Percentiles rank a stretch among this genome's conserved stretches.
Conservation (phyloP, 257 asterid species). For the Rhazya stricta region DNA sequence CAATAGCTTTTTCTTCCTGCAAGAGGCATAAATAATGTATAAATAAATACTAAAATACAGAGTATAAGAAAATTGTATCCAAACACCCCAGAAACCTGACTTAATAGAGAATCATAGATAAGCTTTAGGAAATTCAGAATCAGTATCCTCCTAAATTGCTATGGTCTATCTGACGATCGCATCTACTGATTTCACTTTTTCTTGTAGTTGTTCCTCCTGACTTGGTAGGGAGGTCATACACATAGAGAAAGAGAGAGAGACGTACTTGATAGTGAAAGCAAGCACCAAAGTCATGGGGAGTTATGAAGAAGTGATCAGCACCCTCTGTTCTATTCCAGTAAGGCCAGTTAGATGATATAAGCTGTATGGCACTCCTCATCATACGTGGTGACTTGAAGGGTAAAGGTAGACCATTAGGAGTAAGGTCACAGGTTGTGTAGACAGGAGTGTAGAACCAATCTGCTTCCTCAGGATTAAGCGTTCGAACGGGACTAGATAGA, state of each 20-base stretch:
- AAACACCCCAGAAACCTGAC: not conserved
- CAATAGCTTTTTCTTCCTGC: slow-evolving; percentile 93
- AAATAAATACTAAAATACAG: not conserved
- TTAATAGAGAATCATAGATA: not conserved
- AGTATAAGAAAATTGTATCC: not conserved
- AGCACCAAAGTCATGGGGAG: slow-evolving; percentile 87
- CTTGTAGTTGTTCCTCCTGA: not conserved
- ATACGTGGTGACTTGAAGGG: slow-evolving; percentile 85
- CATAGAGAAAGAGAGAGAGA: not conserved
- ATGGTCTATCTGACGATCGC: not conserved
- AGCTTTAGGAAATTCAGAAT: not conserved
- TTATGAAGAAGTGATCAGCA: slow-evolving; percentile 89
- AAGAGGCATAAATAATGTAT: not conserved
- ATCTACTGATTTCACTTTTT: not conserved
- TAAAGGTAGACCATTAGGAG: slow-evolving; percentile 84
- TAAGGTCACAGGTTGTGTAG: slow-evolving; percentile 73
- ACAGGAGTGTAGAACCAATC: slow-evolving; percentile 94
- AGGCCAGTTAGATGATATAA: slow-evolving; percentile 85
- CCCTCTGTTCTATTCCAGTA: slow-evolving; percentile 93
- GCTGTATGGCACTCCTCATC: slow-evolving; percentile 93
- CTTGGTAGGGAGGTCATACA: not conserved
- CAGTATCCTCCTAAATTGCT: not conserved
- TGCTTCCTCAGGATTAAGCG: slow-evolving; percentile 89
- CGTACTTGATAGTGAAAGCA: slow-evolving; percentile 89
- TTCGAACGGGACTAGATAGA: slow-evolving; percentile 67